These are phyloP conservation scores for Exserohilum rostratum DNA, from an alignment of 2,329 filamentous ascomycete species.

Conservation along the genomic window DNA sequence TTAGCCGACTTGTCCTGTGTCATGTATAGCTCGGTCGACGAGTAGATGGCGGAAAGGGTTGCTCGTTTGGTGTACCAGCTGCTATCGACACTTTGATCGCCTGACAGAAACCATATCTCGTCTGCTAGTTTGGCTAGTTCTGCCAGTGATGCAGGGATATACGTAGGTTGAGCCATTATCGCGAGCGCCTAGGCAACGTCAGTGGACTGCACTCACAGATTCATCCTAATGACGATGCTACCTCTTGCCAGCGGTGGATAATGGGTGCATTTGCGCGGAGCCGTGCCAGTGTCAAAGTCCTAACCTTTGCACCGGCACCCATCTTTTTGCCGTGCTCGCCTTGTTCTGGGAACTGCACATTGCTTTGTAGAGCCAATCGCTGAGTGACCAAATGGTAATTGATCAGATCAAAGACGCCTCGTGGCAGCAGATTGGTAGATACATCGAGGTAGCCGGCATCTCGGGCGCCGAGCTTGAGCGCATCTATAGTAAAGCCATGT, in stretches of 20 bases:
- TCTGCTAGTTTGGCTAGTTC: slow-evolving; percentile 86
- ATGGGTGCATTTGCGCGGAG: slow-evolving; percentile 75
- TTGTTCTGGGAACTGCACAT: slow-evolving; percentile 52
- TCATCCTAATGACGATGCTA: slow-evolving; percentile 52
- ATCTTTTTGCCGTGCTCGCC: slow-evolving; percentile 43
- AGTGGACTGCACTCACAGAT: neutral
- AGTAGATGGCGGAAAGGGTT: slow-evolving; percentile 70
- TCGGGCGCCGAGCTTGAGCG: slow-evolving; percentile 77
- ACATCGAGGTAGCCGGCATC: slow-evolving; percentile 88
- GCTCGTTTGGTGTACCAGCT: slow-evolving; percentile 84
- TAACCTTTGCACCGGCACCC: slow-evolving; percentile 68
- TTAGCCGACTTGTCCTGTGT: slow-evolving; percentile 78
- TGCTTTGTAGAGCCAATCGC: slow-evolving; percentile 63
- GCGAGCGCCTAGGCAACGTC: slow-evolving; percentile 71
- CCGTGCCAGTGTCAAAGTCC: slow-evolving; percentile 75
- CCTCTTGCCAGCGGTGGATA: slow-evolving; percentile 84
- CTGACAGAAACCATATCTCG: slow-evolving; percentile 88
- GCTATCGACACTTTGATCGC: slow-evolving; percentile 79
- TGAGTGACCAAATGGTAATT: slow-evolving; percentile 75
- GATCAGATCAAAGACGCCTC: slow-evolving; percentile 81
- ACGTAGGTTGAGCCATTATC: slow-evolving; percentile 83
- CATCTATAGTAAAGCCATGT: slow-evolving; percentile 78
- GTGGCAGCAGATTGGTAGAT: slow-evolving; percentile 79
- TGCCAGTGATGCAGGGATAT: slow-evolving; percentile 74
- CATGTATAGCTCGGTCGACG: slow-evolving; percentile 85